Evolutionary conservation across 2,329 filamentous ascomycete species (phyloP).

Genomic region (Macrophomina pseudophaseolina): DNA sequence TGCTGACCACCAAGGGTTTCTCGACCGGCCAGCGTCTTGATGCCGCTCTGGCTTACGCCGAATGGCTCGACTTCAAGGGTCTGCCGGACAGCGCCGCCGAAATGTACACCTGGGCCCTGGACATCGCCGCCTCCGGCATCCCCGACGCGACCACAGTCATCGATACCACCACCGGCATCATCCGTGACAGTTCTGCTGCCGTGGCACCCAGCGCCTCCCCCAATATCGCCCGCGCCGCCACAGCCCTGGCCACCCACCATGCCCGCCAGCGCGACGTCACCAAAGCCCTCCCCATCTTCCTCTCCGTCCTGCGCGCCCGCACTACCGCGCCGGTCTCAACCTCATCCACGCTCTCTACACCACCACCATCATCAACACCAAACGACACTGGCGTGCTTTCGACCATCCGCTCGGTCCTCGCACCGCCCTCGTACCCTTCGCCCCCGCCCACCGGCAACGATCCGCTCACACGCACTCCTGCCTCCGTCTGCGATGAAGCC

Average conservation of each 20-base stretch:
- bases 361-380: slow-evolving; percentile 30
- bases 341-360: background rate
- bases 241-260: slow-evolving; percentile 77
- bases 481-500: slow-evolving; percentile 80
- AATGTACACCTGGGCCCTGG: slow-evolving; percentile 76
- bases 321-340: slow-evolving; percentile 57
- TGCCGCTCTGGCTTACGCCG: slow-evolving; percentile 80
- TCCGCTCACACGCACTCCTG: slow-evolving; percentile 66
- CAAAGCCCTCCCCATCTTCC: slow-evolving; percentile 78
- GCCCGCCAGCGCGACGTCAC: slow-evolving; percentile 71
- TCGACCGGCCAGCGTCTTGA: slow-evolving; percentile 78
- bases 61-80: slow-evolving; percentile 82
- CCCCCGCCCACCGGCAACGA: slow-evolving; percentile 72
- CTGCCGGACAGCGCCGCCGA: slow-evolving; percentile 68
- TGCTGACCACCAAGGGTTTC: slow-evolving; percentile 81
- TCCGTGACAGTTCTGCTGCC: slow-evolving; percentile 33
- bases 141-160: slow-evolving; percentile 57
- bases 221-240: slow-evolving; percentile 77
- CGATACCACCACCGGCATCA: slow-evolving; percentile 65
- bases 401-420: slow-evolving; percentile 49
- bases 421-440: slow-evolving; percentile 69
- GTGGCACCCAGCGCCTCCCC: slow-evolving; percentile 53
- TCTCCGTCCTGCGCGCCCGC: slow-evolving; percentile 81
- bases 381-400: slow-evolving; percentile 38
- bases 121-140: slow-evolving; percentile 69